Percentiles rank a stretch among this genome's conserved stretches.
These are phyloP conservation scores for Penicillium diatomitis DNA, from an alignment of 495 filamentous ascomycete genomes.

Conservation along the genomic window DNA sequence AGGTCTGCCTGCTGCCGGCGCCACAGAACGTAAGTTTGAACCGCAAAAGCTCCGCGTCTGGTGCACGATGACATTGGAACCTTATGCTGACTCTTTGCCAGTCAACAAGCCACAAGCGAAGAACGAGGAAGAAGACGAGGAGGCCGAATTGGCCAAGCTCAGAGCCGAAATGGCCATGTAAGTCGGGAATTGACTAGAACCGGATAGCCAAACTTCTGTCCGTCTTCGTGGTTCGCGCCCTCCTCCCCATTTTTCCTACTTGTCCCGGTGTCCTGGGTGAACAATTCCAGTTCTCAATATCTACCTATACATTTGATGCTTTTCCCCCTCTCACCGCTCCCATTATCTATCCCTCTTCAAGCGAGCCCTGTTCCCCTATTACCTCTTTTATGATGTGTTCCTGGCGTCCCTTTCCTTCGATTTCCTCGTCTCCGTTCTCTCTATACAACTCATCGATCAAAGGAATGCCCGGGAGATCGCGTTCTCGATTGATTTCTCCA, in stretches of 20 bases:
- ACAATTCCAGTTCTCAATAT: background rate
- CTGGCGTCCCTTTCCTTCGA: too few relatives aligned
- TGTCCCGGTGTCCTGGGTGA: too few relatives aligned
- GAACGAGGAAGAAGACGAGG: conserved; percentile 75
- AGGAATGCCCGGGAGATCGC: too few relatives aligned
- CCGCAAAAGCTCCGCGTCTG: background rate
- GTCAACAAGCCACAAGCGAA: conserved; percentile 41
- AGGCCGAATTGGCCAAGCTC: conserved; percentile 86
- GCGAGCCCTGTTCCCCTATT: conserved; percentile 8
- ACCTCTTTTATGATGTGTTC: too few relatives aligned
- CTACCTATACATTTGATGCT: conserved; percentile 4
- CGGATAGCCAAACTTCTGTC: too few relatives aligned
- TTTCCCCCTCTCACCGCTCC: background rate
- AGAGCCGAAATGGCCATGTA: conserved; percentile 96
- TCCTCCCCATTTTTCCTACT: too few relatives aligned
- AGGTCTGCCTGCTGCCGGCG: conserved; percentile 60
- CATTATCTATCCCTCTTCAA: conserved; percentile 2
- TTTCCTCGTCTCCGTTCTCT: too few relatives aligned
- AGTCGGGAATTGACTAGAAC: background rate
- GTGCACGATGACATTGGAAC: background rate
- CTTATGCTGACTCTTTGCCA: conserved; percentile 1
- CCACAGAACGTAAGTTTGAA: conserved; percentile 57
- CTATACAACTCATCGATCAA: too few relatives aligned
- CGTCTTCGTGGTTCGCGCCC: too few relatives aligned
- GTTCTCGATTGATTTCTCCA: too few relatives aligned